Percentiles rank a stretch among this genome's conserved stretches.
phyloP scores from a whole-genome alignment of 2,329 filamentous ascomycete genomes.

The Venturia aucupariae region DNA sequence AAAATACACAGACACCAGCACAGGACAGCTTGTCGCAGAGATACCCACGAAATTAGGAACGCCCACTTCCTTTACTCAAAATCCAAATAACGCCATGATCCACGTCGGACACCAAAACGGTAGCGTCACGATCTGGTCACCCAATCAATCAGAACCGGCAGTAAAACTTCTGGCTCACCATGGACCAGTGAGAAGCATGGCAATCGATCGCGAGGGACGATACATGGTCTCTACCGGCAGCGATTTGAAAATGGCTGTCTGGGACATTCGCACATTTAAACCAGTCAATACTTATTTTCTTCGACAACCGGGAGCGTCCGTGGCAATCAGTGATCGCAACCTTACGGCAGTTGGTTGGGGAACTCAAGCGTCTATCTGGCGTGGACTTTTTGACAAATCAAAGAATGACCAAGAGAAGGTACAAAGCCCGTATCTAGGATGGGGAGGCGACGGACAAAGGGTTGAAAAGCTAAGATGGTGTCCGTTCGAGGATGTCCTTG shows the following conservation, averaged over 20 bases:
- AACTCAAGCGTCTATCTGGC: conserved; percentile 83
- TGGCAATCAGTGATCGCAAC: conserved; percentile 81
- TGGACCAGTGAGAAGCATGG: conserved; percentile 77
- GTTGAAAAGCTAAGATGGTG: conserved; percentile 85
- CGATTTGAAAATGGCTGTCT: conserved; percentile 85
- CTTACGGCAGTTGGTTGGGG: conserved; percentile 87
- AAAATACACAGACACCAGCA: conserved; percentile 93
- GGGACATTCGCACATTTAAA: conserved; percentile 91
- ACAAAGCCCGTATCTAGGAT: conserved; percentile 83
- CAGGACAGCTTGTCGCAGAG: conserved; percentile 79
- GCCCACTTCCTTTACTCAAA: conserved; percentile 76
- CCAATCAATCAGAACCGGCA: conserved; percentile 74
- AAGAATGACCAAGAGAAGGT: conserved; percentile 61
- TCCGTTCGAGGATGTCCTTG: conserved; percentile 87
- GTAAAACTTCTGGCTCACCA: conserved; percentile 87
- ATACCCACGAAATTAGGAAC: conserved; percentile 76
- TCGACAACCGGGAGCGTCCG: conserved; percentile 68
- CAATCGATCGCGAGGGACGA: conserved; percentile 77
- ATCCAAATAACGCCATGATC: conserved; percentile 84
- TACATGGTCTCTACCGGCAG: conserved; percentile 95
- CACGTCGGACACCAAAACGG: conserved; percentile 94
- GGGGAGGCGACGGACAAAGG: conserved; percentile 75
- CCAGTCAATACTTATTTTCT: conserved; percentile 87
- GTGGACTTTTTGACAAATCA: conserved; percentile 73
- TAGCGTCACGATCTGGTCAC: conserved; percentile 90